Conservation (phyloP, 805 yeast genomes). For the Candida anglica region DNA sequence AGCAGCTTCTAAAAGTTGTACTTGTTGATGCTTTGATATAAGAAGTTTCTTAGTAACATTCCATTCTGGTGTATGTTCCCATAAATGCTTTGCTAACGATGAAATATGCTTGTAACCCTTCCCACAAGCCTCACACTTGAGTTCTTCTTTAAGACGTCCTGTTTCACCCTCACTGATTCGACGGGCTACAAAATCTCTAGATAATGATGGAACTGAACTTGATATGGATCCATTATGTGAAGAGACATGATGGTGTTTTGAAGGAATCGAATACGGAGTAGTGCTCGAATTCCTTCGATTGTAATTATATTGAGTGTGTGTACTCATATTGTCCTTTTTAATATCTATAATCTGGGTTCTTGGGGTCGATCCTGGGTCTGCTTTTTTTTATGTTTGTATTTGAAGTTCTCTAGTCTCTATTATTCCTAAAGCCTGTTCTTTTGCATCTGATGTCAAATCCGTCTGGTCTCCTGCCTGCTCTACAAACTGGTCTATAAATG, state of each 20-base stretch:
- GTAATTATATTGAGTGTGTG: conserved; percentile 19
- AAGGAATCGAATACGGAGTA: conserved; percentile 26
- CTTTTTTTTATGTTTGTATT: too few species aligned
- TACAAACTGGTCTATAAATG: too few species aligned
- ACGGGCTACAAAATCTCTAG: conserved; percentile 73
- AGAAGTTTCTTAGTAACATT: conserved; percentile 75
- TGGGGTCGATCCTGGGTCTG: too few species aligned
- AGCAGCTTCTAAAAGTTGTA: conserved; percentile 75
- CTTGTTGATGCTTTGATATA: conserved; percentile 86
- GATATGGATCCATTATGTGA: conserved; percentile 11
- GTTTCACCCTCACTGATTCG: conserved; percentile 84
- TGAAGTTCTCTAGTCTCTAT: too few species aligned
- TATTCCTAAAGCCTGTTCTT: too few species aligned
- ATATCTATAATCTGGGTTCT: too few species aligned
- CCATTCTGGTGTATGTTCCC: conserved; percentile 98
- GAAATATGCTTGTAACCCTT: conserved; percentile 88
- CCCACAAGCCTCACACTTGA: conserved; percentile 88
- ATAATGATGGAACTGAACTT: conserved; percentile 41
- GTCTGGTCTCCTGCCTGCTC: too few species aligned
- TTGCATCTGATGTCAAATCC: too few species aligned
- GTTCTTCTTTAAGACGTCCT: conserved; percentile 77
- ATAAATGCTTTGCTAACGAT: conserved; percentile 80
- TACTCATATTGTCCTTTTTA: too few species aligned
- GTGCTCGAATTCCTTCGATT: conserved; percentile 25
- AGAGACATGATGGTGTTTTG: conserved; percentile 16